phyloP scores from a whole-genome alignment of 2,329 filamentous ascomycete species.

The Beauveria sp. region DNA sequence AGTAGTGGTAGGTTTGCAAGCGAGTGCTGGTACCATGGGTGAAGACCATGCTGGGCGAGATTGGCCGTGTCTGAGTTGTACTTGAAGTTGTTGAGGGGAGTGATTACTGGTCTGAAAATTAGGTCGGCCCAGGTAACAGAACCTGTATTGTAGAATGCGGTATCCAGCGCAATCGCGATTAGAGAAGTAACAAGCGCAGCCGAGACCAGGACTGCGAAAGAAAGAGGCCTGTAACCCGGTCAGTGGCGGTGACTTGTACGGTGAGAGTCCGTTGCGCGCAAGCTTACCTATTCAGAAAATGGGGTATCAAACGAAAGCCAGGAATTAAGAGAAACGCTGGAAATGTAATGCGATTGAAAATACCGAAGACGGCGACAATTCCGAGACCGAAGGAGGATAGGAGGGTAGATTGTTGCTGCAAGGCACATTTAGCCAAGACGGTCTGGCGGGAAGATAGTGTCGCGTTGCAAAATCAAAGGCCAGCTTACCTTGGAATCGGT shows the following conservation, averaged over 20 bases:
- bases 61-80: constrained; percentile 68
- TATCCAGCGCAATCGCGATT: constrained; percentile 75
- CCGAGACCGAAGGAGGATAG: constrained; percentile 72
- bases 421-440: constrained; percentile 19
- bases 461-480: background rate
- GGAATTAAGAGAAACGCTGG: constrained; percentile 87
- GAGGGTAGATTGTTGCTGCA: constrained; percentile 64
- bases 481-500: constrained; percentile 63
- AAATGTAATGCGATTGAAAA: constrained; percentile 97
- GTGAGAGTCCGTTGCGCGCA: background rate
- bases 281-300: constrained; percentile 72
- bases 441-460: background rate
- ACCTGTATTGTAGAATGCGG: constrained; percentile 65
- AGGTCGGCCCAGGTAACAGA: constrained; percentile 59
- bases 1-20: constrained; percentile 64
- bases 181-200: constrained; percentile 61
- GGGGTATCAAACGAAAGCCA: constrained; percentile 71
- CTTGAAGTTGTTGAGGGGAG: constrained; percentile 67
- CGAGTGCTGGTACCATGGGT: constrained; percentile 72
- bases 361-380: constrained; percentile 72
- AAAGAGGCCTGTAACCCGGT: constrained; percentile 40
- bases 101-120: constrained; percentile 58
- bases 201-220: constrained; percentile 54
- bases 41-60: constrained; percentile 66
- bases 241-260: constrained; percentile 2